A percentile compares a stretch with the other conserved stretches of the same genome.
These are phyloP conservation scores for Anethum foeniculum DNA, from an alignment of 140 eudicot species.

Conservation along the genomic window DNA sequence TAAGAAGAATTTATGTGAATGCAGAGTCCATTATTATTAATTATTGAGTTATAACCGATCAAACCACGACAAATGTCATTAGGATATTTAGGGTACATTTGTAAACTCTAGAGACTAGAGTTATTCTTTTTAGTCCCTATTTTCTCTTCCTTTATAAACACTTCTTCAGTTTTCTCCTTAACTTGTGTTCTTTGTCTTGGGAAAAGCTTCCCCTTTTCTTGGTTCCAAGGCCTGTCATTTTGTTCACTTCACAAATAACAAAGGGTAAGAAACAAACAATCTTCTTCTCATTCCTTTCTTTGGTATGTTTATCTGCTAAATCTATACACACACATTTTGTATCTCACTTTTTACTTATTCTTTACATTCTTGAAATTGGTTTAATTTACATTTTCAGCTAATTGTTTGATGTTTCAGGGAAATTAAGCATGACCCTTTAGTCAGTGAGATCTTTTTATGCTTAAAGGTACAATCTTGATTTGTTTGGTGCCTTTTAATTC, in stretches of 20 bases:
- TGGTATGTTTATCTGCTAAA: neutral
- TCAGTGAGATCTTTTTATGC: neutral
- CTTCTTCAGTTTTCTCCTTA: neutral
- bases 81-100: no score
- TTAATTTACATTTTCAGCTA: neutral
- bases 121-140: neutral
- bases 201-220: neutral
- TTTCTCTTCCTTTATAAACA: slow-evolving; percentile 4
- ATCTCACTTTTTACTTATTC: neutral
- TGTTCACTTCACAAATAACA: neutral
- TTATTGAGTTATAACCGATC: no score
- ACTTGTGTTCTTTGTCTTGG: neutral
- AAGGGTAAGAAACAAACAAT: slow-evolving; percentile 3
- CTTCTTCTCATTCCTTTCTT: neutral
- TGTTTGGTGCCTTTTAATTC: neutral
- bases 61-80: no score
- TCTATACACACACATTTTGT: neutral
- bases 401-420: neutral
- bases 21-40: no score
- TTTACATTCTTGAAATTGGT: neutral
- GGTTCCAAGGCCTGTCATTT: slow-evolving; percentile 8
- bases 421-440: neutral
- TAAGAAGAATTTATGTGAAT: no score
- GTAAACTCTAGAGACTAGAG: no score
- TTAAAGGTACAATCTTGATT: slow-evolving; percentile 10